phyloP scores from a whole-genome alignment of 192 early-diverging fungal genomes.

The Glomus cerebriforme region DNA sequence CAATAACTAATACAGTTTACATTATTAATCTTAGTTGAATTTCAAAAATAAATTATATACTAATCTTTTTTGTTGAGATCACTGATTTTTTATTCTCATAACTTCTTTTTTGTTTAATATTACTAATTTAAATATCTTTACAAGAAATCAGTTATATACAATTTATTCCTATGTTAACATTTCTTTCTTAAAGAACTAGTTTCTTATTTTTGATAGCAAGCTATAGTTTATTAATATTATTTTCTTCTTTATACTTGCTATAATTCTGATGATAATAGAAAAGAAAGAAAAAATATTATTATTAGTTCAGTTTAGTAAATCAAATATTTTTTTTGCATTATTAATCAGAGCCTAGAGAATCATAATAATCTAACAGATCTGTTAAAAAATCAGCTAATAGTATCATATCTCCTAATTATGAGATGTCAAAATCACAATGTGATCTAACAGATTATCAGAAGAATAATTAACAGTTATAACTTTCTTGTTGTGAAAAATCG shows the following conservation, averaged over 20 bases:
- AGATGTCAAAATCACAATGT: background rate
- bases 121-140: background rate
- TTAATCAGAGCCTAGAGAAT: background rate
- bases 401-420: background rate
- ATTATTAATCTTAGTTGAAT: too few relatives aligned
- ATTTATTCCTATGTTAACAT: background rate
- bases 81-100: background rate
- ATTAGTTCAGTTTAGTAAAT: background rate
- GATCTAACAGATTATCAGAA: slow-evolving; percentile 8
- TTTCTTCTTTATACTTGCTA: background rate
- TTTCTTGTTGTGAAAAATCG: background rate
- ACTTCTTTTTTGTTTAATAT: background rate
- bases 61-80: background rate
- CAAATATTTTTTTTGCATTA: background rate
- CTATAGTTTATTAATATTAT: background rate
- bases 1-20: too few relatives aligned
- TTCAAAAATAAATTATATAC: too few relatives aligned
- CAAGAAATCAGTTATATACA: slow-evolving; percentile 18
- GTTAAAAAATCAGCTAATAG: background rate
- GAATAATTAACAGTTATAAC: background rate
- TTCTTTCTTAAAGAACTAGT: slow-evolving; percentile 22
- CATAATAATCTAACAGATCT: slow-evolving; percentile 14
- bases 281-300: background rate
- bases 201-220: background rate
- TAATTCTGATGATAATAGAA: slow-evolving; percentile 7